Evolutionary conservation across 2,329 filamentous ascomycete genomes (phyloP), one percentile per base, ranked within the genome.

Genomic region (Curvularia sp.): DNA sequence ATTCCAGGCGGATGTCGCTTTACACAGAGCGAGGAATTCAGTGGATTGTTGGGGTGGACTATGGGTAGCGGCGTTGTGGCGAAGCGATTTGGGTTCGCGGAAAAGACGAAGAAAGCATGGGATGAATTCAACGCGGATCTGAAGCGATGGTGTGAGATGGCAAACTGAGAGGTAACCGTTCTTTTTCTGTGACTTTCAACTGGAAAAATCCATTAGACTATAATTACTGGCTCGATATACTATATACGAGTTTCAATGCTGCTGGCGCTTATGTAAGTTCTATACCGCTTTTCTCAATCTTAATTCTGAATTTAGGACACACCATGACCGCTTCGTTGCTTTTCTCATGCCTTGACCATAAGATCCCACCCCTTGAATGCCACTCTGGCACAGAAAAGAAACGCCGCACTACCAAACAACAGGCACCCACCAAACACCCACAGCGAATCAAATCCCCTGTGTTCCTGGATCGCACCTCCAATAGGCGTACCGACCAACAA

Each of bases 401-500:
- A 33, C 22, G 20, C 63, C 22, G 58, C 66, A 51, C 67, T 63
- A 1, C 51, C 67, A 43, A 70, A 50, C 49, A 76, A 38, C 69
- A 75, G 63, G 26, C 61, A 60, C 0, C 79, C 81, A 0, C 79
- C 79, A 69, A 77, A 83, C 1, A 76, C 63, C 81, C 81, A 83
- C 1, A 81, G 65, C 28, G 75, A 69, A 1, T 68, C 69, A 39
- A 78, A 83, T 9, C 81, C 77, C 13, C 79, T 79, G 5, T 70
- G 64, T 50, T 78, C 77, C 57, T 85, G 60, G 31, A 87, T 85
- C 13, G 82, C 82, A 18, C 85, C 85, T 2, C 82, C 82, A 53
- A 86, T 85, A 0, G 85, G 85, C 3, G 84, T 85, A 2, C 85
- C 85, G 7, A 85, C 77, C 58, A 87, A 63, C 49, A 86, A 60